A percentile compares a stretch with the other conserved stretches of the same genome.
These are phyloP conservation scores for Oryza australiensis DNA, from an alignment of 176 grass and related monocot genomes.

Conservation along the genomic window DNA sequence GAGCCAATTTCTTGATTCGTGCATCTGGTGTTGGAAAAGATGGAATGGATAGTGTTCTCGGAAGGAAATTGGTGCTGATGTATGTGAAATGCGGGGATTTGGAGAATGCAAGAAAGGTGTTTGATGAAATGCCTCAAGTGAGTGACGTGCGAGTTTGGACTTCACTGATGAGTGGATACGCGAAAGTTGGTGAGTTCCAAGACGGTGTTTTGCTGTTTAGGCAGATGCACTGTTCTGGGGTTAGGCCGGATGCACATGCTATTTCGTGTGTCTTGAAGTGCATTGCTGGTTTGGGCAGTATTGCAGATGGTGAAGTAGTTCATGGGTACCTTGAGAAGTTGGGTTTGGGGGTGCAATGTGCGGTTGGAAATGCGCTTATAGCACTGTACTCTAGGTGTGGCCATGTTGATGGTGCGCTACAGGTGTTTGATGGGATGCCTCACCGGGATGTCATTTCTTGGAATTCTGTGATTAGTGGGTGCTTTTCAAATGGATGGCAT, in stretches of 20 bases:
- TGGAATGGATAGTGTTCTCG: constrained; percentile 37
- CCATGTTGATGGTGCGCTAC: constrained; percentile 45
- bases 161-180: constrained; percentile 60
- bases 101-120: constrained; percentile 48
- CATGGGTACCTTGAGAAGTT: constrained; percentile 73
- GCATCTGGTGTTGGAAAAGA: constrained; percentile 23
- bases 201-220: constrained; percentile 63
- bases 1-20: constrained; percentile 50
- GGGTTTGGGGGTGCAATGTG: constrained; percentile 43
- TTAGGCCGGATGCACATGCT: constrained; percentile 50
- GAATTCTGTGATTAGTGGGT: constrained; percentile 78
- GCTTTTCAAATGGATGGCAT: constrained; percentile 62
- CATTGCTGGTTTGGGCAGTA: constrained; percentile 42
- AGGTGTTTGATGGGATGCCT: constrained; percentile 64
- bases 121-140: constrained; percentile 54
- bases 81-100: constrained; percentile 73
- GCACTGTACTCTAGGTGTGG: constrained; percentile 61
- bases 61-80: constrained; percentile 67
- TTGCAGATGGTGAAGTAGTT: constrained; percentile 46
- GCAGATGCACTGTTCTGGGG: constrained; percentile 53
- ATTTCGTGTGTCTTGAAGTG: constrained; percentile 75
- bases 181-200: constrained; percentile 39
- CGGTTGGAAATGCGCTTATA: constrained; percentile 76
- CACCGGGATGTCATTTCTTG: constrained; percentile 68
- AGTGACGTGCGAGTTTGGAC: constrained; percentile 59